These are phyloP conservation scores for Coemansia biformis DNA, from an alignment of 192 early-diverging fungal genomes.

Conservation along the genomic window DNA sequence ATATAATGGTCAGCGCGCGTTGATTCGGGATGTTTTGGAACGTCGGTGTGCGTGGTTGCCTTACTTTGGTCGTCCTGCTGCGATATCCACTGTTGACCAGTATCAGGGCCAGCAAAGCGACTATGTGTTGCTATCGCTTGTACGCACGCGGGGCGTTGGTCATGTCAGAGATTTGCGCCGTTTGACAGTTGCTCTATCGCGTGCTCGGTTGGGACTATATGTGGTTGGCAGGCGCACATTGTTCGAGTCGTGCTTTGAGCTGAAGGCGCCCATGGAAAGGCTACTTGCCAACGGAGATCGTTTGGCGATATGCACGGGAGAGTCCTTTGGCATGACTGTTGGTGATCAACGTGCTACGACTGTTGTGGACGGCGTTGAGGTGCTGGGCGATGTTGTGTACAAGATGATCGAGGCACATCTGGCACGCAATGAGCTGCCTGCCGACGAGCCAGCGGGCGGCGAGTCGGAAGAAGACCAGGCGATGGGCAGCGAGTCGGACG, in stretches of 20 bases:
- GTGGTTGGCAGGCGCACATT: slow-evolving; percentile 74
- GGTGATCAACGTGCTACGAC: not conserved
- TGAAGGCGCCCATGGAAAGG: slow-evolving; percentile 61
- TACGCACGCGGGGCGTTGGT: slow-evolving; percentile 83
- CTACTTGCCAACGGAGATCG: slow-evolving; percentile 59
- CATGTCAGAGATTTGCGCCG: slow-evolving; percentile 91
- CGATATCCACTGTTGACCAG: slow-evolving; percentile 91
- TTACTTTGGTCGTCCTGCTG: slow-evolving; percentile 71
- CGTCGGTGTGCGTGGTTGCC: slow-evolving; percentile 82
- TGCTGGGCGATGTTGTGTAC: slow-evolving; percentile 27
- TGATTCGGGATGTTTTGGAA: slow-evolving; percentile 86
- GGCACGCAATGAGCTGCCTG: not conserved
- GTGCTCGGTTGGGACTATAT: slow-evolving; percentile 90
- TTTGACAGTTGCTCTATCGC: slow-evolving; percentile 88
- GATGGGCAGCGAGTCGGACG: too few relatives aligned
- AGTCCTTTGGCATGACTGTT: slow-evolving; percentile 43
- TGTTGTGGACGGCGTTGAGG: slow-evolving; percentile 29
- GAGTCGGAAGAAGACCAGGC: too few relatives aligned
- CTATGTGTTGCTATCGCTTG: slow-evolving; percentile 88
- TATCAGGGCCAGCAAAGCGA: slow-evolving; percentile 96
- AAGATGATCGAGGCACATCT: slow-evolving; percentile 13
- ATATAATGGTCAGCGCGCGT: slow-evolving; percentile 93
- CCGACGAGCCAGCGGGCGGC: too few relatives aligned
- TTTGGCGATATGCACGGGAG: slow-evolving; percentile 52
- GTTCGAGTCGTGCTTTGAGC: slow-evolving; percentile 78